phyloP scores from a whole-genome alignment of 2,329 filamentous ascomycete species.

The Calonectria pauciramosa region DNA sequence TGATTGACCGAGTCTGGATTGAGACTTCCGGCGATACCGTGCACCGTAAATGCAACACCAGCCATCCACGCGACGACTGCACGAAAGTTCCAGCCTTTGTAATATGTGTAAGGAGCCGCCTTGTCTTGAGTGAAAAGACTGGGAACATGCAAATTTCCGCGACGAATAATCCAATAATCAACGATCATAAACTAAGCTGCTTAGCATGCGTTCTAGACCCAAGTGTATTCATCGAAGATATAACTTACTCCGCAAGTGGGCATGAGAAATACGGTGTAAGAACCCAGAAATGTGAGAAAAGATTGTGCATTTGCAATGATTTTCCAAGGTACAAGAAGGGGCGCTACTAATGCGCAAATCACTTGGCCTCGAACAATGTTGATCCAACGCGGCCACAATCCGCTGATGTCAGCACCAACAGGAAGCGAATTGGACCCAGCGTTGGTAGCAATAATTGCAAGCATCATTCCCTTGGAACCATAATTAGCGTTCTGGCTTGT shows the following conservation, averaged over 20 bases:
- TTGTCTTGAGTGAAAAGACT: not conserved
- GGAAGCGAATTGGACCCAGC: not conserved
- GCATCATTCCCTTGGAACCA: not conserved
- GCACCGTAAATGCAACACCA: not conserved
- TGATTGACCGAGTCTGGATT: not conserved
- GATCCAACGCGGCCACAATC: constrained; percentile 5
- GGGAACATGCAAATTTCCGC: constrained; percentile 2
- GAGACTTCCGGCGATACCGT: not conserved
- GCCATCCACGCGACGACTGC: not conserved
- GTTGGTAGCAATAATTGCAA: constrained; percentile 5
- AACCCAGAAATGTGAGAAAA: not conserved
- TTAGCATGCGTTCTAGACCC: not conserved
- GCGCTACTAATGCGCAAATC: not conserved
- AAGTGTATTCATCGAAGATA: not conserved
- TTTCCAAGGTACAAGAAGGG: not conserved
- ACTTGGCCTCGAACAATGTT: constrained; percentile 10
- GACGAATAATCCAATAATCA: constrained; percentile 1
- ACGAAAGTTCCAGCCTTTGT: constrained; percentile 3
- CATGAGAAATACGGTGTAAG: constrained; percentile 1
- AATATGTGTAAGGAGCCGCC: not conserved
- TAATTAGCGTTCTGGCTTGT: not conserved
- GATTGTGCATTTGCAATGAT: constrained; percentile 5
- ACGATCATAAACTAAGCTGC: not conserved
- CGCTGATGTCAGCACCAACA: constrained; percentile 1
- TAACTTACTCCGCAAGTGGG: constrained; percentile 4